Evolutionary conservation across 495 filamentous ascomycete genomes (phyloP).

Genomic region (Talaromyces proteolyticus): DNA sequence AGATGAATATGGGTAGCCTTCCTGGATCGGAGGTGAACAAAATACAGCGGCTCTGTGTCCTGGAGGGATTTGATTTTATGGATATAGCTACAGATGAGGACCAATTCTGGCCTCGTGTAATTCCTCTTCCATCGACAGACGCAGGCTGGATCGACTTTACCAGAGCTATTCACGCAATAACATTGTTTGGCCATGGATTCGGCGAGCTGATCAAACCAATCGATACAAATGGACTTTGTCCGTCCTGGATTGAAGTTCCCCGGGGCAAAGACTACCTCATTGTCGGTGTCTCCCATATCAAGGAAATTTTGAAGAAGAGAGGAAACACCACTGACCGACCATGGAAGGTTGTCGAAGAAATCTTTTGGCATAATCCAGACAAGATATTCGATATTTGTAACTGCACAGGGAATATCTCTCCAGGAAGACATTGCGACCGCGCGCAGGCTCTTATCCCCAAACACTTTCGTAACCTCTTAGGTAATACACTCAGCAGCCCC

Average conservation of each 20-base stretch:
- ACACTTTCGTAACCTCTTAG: too few species aligned
- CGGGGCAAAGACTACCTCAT: constrained; percentile 20
- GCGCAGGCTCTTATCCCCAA: too few species aligned
- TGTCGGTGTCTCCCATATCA: constrained; percentile 13
- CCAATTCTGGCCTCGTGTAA: constrained; percentile 15
- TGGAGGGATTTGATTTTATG: constrained; percentile 27
- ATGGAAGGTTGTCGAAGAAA: constrained; percentile 9
- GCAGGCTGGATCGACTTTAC: constrained; percentile 29
- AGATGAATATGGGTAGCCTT: not conserved
- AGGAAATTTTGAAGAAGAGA: constrained; percentile 12
- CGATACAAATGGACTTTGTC: constrained; percentile 1
- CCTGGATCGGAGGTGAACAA: not conserved
- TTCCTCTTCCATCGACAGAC: constrained; percentile 15
- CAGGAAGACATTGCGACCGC: too few species aligned
- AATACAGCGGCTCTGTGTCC: constrained; percentile 10
- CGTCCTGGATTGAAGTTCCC: constrained; percentile 14
- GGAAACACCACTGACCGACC: constrained; percentile 11
- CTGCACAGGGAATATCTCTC: too few species aligned
- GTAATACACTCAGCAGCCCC: too few species aligned
- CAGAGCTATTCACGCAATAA: constrained; percentile 21
- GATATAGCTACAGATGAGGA: constrained; percentile 17
- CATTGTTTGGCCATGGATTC: constrained; percentile 29
- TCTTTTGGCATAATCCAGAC: constrained; percentile 14
- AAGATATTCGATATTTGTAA: constrained; percentile 7
- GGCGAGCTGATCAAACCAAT: constrained; percentile 22